Conservation (phyloP, 192 early-diverging fungal genomes). For the Thamnidium elegans region DNA sequence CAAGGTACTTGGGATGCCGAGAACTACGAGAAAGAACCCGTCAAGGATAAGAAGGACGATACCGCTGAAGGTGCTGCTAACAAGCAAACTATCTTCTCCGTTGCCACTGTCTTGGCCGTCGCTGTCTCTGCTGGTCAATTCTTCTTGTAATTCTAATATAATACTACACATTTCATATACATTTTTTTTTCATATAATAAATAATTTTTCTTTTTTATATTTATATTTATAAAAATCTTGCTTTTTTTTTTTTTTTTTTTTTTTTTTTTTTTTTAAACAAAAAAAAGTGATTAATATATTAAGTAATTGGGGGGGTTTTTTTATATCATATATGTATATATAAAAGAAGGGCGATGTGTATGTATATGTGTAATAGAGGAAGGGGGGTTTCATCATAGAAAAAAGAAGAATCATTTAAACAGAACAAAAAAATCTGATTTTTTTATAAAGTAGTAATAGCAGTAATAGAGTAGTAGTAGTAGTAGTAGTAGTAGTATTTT, state of each 20-base stretch:
- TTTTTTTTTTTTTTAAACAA: no score
- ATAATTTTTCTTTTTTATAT: neutral
- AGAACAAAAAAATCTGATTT: no score
- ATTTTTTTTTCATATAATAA: neutral
- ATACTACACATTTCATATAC: neutral
- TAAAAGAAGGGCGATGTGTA: neutral
- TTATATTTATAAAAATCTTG: no score
- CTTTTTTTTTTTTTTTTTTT: no score
- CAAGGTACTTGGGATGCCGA: slow-evolving; percentile 9
- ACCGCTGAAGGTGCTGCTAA: neutral
- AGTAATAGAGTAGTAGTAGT: no score
- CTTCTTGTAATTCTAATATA: neutral
- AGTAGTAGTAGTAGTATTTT: no score
- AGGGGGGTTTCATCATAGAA: no score
- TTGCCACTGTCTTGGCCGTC: neutral
- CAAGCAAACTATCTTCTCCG: neutral
- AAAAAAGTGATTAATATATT: no score
- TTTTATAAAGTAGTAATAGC: no score
- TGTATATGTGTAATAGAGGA: neutral
- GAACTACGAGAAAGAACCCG: slow-evolving; percentile 1
- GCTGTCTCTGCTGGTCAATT: neutral
- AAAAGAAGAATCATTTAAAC: neutral
- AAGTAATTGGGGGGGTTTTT: no score
- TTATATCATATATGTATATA: neutral
- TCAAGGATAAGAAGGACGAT: neutral